Evolutionary conservation across 2,329 filamentous ascomycete species (phyloP).

Genomic region (Fusarium scirpi): DNA sequence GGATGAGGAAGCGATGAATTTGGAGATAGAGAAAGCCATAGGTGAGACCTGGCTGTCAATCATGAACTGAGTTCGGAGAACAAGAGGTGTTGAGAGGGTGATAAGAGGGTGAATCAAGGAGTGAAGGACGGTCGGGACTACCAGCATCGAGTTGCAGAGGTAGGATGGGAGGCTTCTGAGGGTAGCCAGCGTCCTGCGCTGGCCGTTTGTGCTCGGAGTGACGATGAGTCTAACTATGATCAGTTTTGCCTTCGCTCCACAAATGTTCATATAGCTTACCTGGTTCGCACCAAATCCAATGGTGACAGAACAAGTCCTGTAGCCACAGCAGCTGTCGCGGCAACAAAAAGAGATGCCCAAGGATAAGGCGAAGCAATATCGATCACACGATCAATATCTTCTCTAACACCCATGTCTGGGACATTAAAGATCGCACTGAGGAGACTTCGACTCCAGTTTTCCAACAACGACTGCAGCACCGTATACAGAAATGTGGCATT

Average conservation of each 20-base stretch:
- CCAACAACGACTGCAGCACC: slow-evolving; percentile 84
- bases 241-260: slow-evolving; percentile 37
- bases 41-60: slow-evolving; percentile 87
- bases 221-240: slow-evolving; percentile 76
- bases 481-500: slow-evolving; percentile 95
- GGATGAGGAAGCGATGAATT: slow-evolving; percentile 82
- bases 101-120: slow-evolving; percentile 86
- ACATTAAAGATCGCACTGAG: slow-evolving; percentile 92
- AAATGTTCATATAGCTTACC: slow-evolving; percentile 50
- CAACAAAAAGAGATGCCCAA: slow-evolving; percentile 81
- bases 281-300: slow-evolving; percentile 88
- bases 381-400: slow-evolving; percentile 80
- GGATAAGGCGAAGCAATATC: slow-evolving; percentile 83
- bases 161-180: slow-evolving; percentile 84
- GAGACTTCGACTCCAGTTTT: slow-evolving; percentile 91
- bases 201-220: slow-evolving; percentile 79
- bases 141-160: slow-evolving; percentile 75
- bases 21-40: slow-evolving; percentile 82
- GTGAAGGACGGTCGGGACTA: slow-evolving; percentile 88
- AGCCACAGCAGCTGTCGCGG: slow-evolving; percentile 71
- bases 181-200: slow-evolving; percentile 81
- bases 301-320: slow-evolving; percentile 87
- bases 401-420: slow-evolving; percentile 82
- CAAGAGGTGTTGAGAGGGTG: slow-evolving; percentile 83
- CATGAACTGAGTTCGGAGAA: slow-evolving; percentile 85